These are phyloP conservation scores for Nyctanthes arbortristis DNA, from an alignment of 257 asterid genomes.

Conservation along the genomic window DNA sequence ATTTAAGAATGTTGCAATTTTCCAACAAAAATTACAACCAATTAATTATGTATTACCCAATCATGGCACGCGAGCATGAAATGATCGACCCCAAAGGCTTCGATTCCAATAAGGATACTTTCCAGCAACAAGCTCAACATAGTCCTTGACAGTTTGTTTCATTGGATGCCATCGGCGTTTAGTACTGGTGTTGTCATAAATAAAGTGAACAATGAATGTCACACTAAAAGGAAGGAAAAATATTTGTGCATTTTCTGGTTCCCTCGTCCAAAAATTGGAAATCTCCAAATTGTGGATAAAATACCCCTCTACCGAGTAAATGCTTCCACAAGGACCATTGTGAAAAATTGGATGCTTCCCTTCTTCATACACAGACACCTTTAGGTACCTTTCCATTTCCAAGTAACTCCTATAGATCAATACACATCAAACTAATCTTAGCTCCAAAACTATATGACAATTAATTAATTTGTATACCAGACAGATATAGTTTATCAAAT, in stretches of 20 bases:
- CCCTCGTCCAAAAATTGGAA: constrained; percentile 59
- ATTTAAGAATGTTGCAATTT: not conserved
- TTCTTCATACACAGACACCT: constrained; percentile 75
- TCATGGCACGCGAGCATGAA: constrained; percentile 5
- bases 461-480: not conserved
- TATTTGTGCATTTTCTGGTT: constrained; percentile 63
- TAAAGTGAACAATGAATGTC: constrained; percentile 75
- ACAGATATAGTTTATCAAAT: no score
- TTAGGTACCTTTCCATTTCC: constrained; percentile 88
- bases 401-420: constrained; percentile 64
- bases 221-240: constrained; percentile 86
- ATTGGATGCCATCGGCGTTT: constrained; percentile 69
- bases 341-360: constrained; percentile 94
- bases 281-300: constrained; percentile 73
- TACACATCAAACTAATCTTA: not conserved
- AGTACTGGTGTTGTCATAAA: constrained; percentile 36
- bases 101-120: constrained; percentile 30
- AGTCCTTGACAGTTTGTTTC: constrained; percentile 67
- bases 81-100: not conserved
- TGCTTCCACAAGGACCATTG: constrained; percentile 88
- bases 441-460: not conserved
- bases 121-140: constrained; percentile 52
- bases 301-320: constrained; percentile 84
- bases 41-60: not conserved
- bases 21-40: not conserved